Evolutionary conservation across 192 early-diverging fungal species (phyloP).

Genomic region (Blastocladiella britannica): DNA sequence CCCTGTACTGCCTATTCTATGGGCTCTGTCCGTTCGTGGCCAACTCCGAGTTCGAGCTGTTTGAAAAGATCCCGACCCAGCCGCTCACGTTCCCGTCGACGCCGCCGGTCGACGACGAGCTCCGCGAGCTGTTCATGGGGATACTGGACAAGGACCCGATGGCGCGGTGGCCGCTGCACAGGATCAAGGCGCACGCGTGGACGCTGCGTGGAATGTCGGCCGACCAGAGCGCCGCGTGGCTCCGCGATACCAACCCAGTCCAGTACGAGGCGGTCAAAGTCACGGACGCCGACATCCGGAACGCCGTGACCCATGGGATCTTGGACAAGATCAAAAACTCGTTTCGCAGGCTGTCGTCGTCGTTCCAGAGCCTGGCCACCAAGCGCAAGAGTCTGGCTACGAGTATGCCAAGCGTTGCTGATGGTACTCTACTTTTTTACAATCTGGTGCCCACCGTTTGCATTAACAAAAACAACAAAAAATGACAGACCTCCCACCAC

Average conservation of each 20-base stretch:
- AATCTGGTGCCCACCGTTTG: no score
- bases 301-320: constrained; percentile 22
- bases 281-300: constrained; percentile 59
- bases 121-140: constrained; percentile 49
- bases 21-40: constrained; percentile 84
- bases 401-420: neutral
- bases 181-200: constrained; percentile 89
- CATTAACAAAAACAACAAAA: no score
- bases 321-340: neutral
- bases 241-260: constrained; percentile 51
- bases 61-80: constrained; percentile 65
- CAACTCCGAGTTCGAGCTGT: constrained; percentile 86
- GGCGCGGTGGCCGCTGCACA: constrained; percentile 60
- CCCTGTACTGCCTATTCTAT: constrained; percentile 81
- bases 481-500: neutral
- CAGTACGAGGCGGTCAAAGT: constrained; percentile 45
- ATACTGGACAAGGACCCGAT: constrained; percentile 74
- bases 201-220: constrained; percentile 45
- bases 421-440: no score
- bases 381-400: neutral
- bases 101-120: constrained; percentile 21
- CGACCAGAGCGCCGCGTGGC: constrained; percentile 39
- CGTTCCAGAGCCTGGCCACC: neutral
- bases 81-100: constrained; percentile 27
- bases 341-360: neutral